Base-by-base conservation (phyloP, 2,329 filamentous ascomycete genomes). In the Penicillium sp. region DNA sequence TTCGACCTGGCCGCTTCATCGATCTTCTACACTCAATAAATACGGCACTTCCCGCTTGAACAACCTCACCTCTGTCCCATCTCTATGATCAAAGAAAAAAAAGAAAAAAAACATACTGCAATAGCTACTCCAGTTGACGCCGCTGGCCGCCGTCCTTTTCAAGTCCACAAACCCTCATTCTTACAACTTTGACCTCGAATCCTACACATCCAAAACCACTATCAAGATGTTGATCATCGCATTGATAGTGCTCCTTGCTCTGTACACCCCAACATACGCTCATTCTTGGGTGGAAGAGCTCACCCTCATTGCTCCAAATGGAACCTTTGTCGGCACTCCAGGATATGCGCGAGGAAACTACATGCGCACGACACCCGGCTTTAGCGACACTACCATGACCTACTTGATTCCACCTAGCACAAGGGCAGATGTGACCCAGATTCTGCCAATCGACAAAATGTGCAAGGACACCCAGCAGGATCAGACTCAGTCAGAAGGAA, bases 261-360 rank as follows among this genome's bases (percentile, higher is more conserved):
- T 64, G 31, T 54, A 71, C 21, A 43, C 55, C 24, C 51, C 64
- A 26, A 57, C 62, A 21, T 51, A 54, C 26, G 83, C 81, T 32
- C 91, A 96, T 70, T 85, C 82, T 17, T 96, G 90, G 90, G 78
- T 91, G 42, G 89, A 96, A 69, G 75, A 84, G 61, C 75, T 91
- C 43, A 79, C 76, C 54, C 80, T 82, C 50, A 82, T 96, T 65
- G 80, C 82, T 46, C 67, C 79, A 26, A 85, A 88, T 60, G 90
- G 89, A 48, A 81, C 81, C 31, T 88, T 89, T 64, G 73, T 83
- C 19, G 85, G 85, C 26, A 67, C 77, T 7, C 73, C 79, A 22
- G 91, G 91, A 29, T 95, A 84, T 64, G 73, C 85, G n/a, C 84
- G 89, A 55, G 84, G 82, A 41, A 88, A 82, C 62, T 68, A 82